Evolutionary conservation across 495 filamentous ascomycete species (phyloP).

Genomic region (Letharia lupina): DNA sequence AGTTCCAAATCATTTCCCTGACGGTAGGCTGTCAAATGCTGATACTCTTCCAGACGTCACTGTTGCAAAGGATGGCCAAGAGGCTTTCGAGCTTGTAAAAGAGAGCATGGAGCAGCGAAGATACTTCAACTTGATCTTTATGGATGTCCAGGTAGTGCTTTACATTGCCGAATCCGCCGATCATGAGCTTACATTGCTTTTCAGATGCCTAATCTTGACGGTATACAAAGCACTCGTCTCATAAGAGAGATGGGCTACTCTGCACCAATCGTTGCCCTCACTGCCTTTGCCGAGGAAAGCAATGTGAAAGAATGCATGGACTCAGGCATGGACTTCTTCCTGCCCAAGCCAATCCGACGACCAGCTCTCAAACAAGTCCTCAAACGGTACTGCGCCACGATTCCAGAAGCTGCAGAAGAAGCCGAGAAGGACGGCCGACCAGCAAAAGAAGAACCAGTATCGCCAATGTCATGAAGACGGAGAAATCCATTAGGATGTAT

Average conservation of each 20-base stretch:
- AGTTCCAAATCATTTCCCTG: slow-evolving; percentile 8
- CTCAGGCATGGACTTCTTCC: slow-evolving; percentile 65
- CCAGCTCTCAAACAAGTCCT: slow-evolving; percentile 80
- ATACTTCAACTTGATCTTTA: slow-evolving; percentile 79
- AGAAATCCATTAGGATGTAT: not conserved
- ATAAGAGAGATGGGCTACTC: slow-evolving; percentile 82
- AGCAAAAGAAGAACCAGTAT: slow-evolving; percentile 15
- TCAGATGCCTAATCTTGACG: slow-evolving; percentile 88
- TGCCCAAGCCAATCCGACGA: slow-evolving; percentile 74
- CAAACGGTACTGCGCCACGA: slow-evolving; percentile 53
- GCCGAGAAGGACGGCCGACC: slow-evolving; percentile 11
- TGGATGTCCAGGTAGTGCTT: slow-evolving; percentile 59
- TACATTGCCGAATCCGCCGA: not conserved
- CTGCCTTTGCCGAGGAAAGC: slow-evolving; percentile 81
- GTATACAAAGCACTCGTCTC: slow-evolving; percentile 76
- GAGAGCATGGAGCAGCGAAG: slow-evolving; percentile 63
- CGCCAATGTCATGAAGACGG: slow-evolving; percentile 17
- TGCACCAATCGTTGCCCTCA: slow-evolving; percentile 84
- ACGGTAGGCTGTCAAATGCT: slow-evolving; percentile 14
- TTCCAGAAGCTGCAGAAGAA: slow-evolving; percentile 43
- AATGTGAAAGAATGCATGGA: slow-evolving; percentile 81
- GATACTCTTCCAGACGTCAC: slow-evolving; percentile 50
- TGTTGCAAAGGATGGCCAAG: slow-evolving; percentile 79
- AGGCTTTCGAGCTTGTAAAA: slow-evolving; percentile 79
- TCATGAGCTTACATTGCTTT: not conserved